Percentiles rank a stretch among this genome's conserved stretches.
Evolutionary conservation across 495 filamentous ascomycete genomes (phyloP).

Genomic region (Penicillium canariense): DNA sequence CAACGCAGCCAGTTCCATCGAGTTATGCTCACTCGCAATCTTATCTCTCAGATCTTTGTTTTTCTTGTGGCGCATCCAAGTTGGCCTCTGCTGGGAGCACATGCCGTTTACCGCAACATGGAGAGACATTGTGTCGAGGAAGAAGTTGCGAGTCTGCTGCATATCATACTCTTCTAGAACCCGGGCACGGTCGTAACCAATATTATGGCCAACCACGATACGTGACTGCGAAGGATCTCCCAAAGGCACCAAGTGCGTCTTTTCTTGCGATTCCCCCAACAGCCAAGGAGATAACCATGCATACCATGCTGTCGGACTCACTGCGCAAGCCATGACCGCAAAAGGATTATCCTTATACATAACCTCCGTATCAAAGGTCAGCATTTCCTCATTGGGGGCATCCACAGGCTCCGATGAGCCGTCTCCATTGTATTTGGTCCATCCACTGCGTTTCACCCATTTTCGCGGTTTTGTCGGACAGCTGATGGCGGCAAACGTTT

Average conservation of each 20-base stretch:
- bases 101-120: constrained; percentile 98
- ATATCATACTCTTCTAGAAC: constrained; percentile 87
- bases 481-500: constrained; percentile 62
- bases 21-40: constrained; percentile 66
- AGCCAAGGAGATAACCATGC: constrained; percentile 97
- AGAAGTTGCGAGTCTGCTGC: constrained; percentile 76
- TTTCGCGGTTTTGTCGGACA: constrained; percentile 71
- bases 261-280: constrained; percentile 71
- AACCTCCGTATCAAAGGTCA: constrained; percentile 95
- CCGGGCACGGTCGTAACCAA: constrained; percentile 91
- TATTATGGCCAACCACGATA: constrained; percentile 90
- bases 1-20: constrained; percentile 66
- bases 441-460: constrained; percentile 81
- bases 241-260: constrained; percentile 80
- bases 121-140: constrained; percentile 96
- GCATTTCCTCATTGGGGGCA: constrained; percentile 72
- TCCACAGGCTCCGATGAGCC: constrained; percentile 68
- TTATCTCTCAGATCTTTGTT: constrained; percentile 79
- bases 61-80: constrained; percentile 96
- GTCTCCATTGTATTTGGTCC: constrained; percentile 86
- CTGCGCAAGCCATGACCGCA: constrained; percentile 95
- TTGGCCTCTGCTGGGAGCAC: constrained; percentile 94
- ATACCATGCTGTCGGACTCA: constrained; percentile 87
- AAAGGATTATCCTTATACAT: constrained; percentile 90
- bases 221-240: constrained; percentile 67